Percentiles rank a stretch among this genome's conserved stretches.
These are phyloP conservation scores for Kodamaea restingae DNA, from an alignment of 805 yeast genomes.

Conservation along the genomic window DNA sequence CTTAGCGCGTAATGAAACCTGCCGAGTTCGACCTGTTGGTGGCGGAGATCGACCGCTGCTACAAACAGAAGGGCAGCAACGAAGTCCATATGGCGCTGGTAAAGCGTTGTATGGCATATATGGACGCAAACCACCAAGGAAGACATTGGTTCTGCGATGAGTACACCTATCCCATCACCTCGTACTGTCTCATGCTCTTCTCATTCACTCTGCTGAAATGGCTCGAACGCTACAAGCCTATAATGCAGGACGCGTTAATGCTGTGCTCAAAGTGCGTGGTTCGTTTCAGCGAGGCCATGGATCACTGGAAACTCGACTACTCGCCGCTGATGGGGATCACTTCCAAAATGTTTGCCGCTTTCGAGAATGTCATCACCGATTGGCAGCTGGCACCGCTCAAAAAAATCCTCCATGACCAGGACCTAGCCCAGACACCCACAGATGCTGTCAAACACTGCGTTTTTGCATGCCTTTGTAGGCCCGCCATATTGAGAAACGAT, in stretches of 20 bases:
- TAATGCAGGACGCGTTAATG: slow-evolving; percentile 37
- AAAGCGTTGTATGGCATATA: slow-evolving; percentile 21
- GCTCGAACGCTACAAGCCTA: slow-evolving; percentile 34
- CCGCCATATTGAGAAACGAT: slow-evolving; percentile 7
- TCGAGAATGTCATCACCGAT: slow-evolving; percentile 2
- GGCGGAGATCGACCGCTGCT: slow-evolving; percentile 21
- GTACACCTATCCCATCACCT: slow-evolving; percentile 43
- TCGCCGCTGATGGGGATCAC: slow-evolving; percentile 6
- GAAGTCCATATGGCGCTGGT: slow-evolving; percentile 26
- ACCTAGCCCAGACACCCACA: neutral
- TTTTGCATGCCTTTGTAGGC: slow-evolving; percentile 10
- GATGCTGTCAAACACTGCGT: slow-evolving; percentile 8
- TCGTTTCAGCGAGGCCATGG: slow-evolving; percentile 47
- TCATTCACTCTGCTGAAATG: slow-evolving; percentile 38
- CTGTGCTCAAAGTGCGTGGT: slow-evolving; percentile 53
- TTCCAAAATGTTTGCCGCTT: slow-evolving; percentile 6
- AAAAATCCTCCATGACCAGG: neutral
- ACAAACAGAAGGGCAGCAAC: slow-evolving; percentile 24
- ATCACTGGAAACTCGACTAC: slow-evolving; percentile 7
- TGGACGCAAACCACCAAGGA: slow-evolving; percentile 15
- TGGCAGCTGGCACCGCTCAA: slow-evolving; percentile 10
- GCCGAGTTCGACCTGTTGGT: slow-evolving; percentile 22
- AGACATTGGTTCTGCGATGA: slow-evolving; percentile 59
- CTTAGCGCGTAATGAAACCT: slow-evolving; percentile 11
- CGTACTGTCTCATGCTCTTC: slow-evolving; percentile 54